Base-by-base conservation (phyloP, 164 flowering plant species). In the Stephania cephalantha region DNA sequence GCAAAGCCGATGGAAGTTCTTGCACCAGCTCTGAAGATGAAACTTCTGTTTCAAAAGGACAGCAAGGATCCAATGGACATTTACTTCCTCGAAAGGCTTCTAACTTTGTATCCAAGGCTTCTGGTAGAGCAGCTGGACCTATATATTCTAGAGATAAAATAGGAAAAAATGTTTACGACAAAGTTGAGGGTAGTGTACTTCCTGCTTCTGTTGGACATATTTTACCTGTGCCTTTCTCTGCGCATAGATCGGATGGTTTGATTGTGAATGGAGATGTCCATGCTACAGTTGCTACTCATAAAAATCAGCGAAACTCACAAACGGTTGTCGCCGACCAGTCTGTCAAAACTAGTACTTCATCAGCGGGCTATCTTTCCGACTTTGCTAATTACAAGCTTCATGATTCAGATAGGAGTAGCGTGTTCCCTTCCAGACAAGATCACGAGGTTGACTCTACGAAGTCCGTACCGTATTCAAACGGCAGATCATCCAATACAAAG, bases 11-110 rank as follows among this genome's bases (percentile, higher is more conserved):
- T 84, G 95, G 97, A 74, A 87, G 83, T 85, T 84, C 99, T 11
- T 89, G 90, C 76, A 80, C 90, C 22, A 88, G 86, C 76, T 35
- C 90, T 69, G 99, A 91, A 50, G 97, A 91, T 81, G 98, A 94
- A 71, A 82, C 85, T 68, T 84, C 88, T 74, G 76, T 81, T 69
- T 83, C 97, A 15, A 83, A 80, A 73, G 84, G 82, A 75, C 91
- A 86, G 73, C 80, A 79, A 2, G 69, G 74, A 65, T 84, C 78
- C 71, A 83, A 79, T 20, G 87, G 78, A 64, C 75, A 71, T 67
- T 61, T 75, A 58, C 82, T 73, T 70, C 73, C 84, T 46, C 86
- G 81, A 63, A 83, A 79, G 46, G 63, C 85, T 71, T 74, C 90
- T 71, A 52, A 84, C 73, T 22, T 87, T 35, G 79, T 69, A 11